These are phyloP conservation scores for Sclerotinia spermophila DNA, from an alignment of 2,329 filamentous ascomycete genomes.

Conservation along the genomic window DNA sequence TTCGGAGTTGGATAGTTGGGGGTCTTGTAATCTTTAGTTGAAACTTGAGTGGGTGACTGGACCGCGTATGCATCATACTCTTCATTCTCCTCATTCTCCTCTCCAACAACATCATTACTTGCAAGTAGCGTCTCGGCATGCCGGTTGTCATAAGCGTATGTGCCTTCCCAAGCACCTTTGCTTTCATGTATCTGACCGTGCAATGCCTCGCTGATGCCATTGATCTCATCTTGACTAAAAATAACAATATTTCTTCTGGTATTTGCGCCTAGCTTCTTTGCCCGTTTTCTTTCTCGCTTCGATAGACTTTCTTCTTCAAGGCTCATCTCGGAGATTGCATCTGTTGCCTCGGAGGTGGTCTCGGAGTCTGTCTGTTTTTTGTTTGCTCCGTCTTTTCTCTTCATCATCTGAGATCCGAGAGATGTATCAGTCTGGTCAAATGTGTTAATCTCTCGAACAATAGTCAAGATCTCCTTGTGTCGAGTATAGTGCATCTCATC, in stretches of 20 bases:
- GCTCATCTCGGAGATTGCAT: conserved; percentile 26
- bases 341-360: conserved; percentile 19
- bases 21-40: conserved; percentile 20
- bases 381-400: background rate
- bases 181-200: conserved; percentile 31
- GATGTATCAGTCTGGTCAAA: conserved; percentile 24
- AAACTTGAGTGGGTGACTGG: background rate
- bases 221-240: conserved; percentile 30
- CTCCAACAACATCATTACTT: background rate
- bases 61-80: conserved; percentile 7
- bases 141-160: conserved; percentile 26
- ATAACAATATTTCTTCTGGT: conserved; percentile 22
- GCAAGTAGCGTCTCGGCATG: background rate
- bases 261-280: conserved; percentile 26
- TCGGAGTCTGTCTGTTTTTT: conserved; percentile 1
- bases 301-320: conserved; percentile 22
- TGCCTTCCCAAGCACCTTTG: conserved; percentile 33
- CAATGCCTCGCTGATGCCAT: conserved; percentile 34
- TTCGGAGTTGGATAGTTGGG: conserved; percentile 29
- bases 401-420: conserved; percentile 8
- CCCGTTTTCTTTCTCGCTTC: conserved; percentile 30
- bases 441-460: conserved; percentile 29
- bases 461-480: conserved; percentile 35
- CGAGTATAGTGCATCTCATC: conserved; percentile 36
- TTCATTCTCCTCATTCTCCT: conserved; percentile 12